These are phyloP conservation scores for Cytidiella melzeri DNA, from an alignment of 768 basidiomycete species.

Conservation along the genomic window DNA sequence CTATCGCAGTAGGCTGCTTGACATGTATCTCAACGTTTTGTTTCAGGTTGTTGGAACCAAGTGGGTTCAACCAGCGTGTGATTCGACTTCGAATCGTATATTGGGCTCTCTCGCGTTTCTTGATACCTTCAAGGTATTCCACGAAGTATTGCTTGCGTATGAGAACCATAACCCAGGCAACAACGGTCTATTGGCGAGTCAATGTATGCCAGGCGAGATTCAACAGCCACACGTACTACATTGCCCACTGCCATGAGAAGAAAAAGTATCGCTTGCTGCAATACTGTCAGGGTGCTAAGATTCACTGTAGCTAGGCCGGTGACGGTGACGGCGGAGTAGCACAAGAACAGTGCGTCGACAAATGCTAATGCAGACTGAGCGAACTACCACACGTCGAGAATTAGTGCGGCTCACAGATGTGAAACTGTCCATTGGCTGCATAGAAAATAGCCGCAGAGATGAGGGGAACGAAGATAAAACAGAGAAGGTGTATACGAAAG, in stretches of 20 bases:
- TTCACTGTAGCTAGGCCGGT: constrained; percentile 38
- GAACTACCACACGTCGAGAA: neutral
- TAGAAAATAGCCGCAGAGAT: constrained; percentile 61
- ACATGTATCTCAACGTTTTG: neutral
- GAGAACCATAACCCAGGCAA: constrained; percentile 63
- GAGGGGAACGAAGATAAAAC: constrained; percentile 53
- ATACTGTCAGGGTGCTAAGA: constrained; percentile 40
- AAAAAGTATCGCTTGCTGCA: constrained; percentile 47
- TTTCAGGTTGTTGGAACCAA: neutral
- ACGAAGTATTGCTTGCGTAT: constrained; percentile 43
- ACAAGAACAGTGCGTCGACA: constrained; percentile 55
- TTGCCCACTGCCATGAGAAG: constrained; percentile 43
- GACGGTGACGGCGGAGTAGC: constrained; percentile 52
- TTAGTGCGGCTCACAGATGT: constrained; percentile 15
- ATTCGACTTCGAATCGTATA: constrained; percentile 1
- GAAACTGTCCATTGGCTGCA: constrained; percentile 49
- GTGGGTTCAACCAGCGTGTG: neutral
- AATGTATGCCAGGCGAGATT: neutral
- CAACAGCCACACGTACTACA: constrained; percentile 24
- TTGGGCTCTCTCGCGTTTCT: constrained; percentile 7
- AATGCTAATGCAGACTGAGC: constrained; percentile 26
- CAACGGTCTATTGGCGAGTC: constrained; percentile 30
- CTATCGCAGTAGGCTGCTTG: neutral
- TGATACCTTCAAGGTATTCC: constrained; percentile 11
- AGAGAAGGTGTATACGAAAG: constrained; percentile 44